Evolutionary conservation across 225 moss, liverwort and hornwort genomes (phyloP), one percentile per base, ranked within the genome.

Genomic region (Pseudisothecium myosuroides): DNA sequence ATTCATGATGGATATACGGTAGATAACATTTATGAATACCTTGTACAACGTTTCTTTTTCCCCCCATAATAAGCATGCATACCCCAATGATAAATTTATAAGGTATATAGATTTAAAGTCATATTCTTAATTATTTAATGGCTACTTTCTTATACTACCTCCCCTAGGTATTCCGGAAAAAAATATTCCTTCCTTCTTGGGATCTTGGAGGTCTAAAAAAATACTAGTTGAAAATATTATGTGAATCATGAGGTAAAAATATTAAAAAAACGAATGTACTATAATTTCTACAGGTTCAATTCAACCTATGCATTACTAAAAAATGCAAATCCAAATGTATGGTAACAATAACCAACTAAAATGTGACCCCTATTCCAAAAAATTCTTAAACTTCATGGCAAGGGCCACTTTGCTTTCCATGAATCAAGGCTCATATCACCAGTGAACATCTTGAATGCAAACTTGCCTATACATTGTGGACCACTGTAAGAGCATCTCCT

Each of bases 331-430:
- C 0, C 29, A 47, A 18, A 19, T 47, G 18, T 2, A 47, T 18
- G 4, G 47, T 31, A 47, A 29, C 0, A 74, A 0, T 6, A 73
- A 29, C 0, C 0, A 31, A 6, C 5, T 45, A 18, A 74, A 47
- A 11, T 5, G 2, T 47, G 4, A 47, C 0, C 0, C 11, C 1
- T 17, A 47, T 43, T 72, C 16, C 43, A 9, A 43, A 9, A 15
- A 15, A 16, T 9, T 27, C 5, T 16, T 72, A 12, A 43, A 45
- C 17, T 73, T 43, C 7, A 11, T 47, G 2, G 5, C 11, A 47
- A 17, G 29, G 17, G 19, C 0, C 31, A 2, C 6, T 31, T 49
- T 49, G 49, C 4, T 74, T 74, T 47, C 7, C 1, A 47, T 47
- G 10, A 47, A 31, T 49, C 0, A 31, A 74, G 31, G 2, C 2